A percentile compares a stretch with the other conserved stretches of the same genome.
phyloP scores from a whole-genome alignment of 2,329 filamentous ascomycete species.

The Clarireedia paspali region DNA sequence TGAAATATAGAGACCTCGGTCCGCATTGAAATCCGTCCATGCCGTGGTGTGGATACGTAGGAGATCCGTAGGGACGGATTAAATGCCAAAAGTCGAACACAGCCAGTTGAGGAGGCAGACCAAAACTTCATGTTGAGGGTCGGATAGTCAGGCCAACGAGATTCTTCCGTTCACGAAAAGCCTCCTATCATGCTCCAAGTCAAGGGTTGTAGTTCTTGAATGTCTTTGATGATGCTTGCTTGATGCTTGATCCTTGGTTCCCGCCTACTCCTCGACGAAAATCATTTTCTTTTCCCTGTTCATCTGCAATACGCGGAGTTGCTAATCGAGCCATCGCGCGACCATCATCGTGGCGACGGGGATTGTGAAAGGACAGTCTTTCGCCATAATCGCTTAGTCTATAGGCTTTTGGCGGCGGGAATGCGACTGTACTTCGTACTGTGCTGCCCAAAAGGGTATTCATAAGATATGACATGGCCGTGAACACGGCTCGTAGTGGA shows the following conservation, averaged over 20 bases:
- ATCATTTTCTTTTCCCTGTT: conserved; percentile 1
- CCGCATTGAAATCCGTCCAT: conserved; percentile 1
- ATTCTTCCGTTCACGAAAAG: no score
- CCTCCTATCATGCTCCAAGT: no score
- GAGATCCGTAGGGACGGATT: not conserved
- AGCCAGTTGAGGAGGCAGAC: no score
- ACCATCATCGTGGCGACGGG: conserved; percentile 6
- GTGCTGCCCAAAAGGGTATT: no score
- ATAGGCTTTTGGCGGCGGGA: not conserved
- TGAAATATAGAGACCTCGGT: conserved; percentile 1
- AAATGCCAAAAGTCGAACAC: not conserved
- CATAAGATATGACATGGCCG: not conserved
- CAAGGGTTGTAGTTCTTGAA: not conserved
- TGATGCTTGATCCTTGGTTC: conserved; percentile 1
- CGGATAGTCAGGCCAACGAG: no score
- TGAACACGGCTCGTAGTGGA: not conserved
- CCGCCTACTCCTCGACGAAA: conserved; percentile 7
- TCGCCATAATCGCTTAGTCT: not conserved
- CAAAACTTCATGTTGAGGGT: no score
- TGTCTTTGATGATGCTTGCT: conserved; percentile 2
- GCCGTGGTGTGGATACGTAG: not conserved
- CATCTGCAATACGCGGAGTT: not conserved
- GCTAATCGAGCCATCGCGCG: not conserved
- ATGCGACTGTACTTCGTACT: no score
- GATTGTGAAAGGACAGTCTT: not conserved